These are phyloP conservation scores for Citropsis articulata DNA, from an alignment of 345 rosid species.

Conservation along the genomic window DNA sequence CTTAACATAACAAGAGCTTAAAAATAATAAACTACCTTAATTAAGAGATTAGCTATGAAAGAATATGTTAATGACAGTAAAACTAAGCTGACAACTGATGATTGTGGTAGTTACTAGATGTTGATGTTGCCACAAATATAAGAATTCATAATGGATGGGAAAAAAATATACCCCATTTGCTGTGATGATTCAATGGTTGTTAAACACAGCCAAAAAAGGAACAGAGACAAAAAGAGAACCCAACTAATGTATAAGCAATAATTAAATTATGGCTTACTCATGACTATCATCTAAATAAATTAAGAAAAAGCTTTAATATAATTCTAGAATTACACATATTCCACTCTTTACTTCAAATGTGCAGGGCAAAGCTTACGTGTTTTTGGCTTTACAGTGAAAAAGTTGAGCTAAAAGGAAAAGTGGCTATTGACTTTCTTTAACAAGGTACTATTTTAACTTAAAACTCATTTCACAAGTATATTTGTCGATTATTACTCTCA, in stretches of 20 bases:
- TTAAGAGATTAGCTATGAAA: not conserved
- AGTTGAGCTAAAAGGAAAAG: not conserved
- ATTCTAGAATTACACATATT: not conserved
- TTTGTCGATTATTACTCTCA: not conserved
- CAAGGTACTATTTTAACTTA: not conserved
- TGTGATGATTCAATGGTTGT: not conserved
- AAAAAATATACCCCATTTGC: no score
- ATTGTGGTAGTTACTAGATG: not conserved
- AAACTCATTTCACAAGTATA: not conserved
- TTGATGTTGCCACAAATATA: not conserved
- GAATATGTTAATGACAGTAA: not conserved
- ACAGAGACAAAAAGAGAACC: not conserved
- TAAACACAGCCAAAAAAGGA: not conserved
- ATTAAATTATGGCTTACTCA: not conserved
- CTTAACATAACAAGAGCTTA: no score
- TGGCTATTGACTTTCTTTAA: not conserved
- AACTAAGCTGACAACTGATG: not conserved
- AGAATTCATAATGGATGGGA: not conserved
- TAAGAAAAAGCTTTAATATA: not conserved
- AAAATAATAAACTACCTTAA: no score
- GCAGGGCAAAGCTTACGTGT: no score
- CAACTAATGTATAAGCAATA: not conserved
- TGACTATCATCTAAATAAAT: not conserved
- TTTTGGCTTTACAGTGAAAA: conserved; percentile 4
- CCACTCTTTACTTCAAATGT: not conserved